phyloP scores from a whole-genome alignment of 805 yeast species.

The Hanseniaspora occidentalis region DNA sequence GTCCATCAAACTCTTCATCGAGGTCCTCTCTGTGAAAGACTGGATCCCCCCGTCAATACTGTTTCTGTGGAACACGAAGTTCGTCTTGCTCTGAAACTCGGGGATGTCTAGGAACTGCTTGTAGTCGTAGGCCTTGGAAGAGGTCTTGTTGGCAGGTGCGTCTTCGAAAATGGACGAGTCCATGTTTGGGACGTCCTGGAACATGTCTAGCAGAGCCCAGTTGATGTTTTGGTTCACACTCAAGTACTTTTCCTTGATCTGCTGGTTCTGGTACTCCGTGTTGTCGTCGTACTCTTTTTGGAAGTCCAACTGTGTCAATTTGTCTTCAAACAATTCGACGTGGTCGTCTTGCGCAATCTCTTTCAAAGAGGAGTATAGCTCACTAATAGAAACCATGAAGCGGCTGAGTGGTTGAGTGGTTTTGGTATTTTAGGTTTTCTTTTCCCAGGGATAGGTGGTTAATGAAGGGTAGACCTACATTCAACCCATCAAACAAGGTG shows the following conservation, averaged over 20 bases:
- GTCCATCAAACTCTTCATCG: conserved; percentile 29
- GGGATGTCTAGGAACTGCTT: conserved; percentile 47
- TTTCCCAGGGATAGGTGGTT: background rate
- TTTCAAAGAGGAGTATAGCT: conserved; percentile 2
- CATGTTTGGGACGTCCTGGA: conserved; percentile 43
- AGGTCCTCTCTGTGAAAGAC: conserved; percentile 51
- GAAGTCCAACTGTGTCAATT: conserved; percentile 26
- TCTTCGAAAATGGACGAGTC: conserved; percentile 6
- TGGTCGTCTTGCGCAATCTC: conserved; percentile 4
- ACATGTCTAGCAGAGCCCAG: conserved; percentile 58
- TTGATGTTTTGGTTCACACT: conserved; percentile 52
- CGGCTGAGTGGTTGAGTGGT: background rate
- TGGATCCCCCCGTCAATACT: conserved; percentile 68
- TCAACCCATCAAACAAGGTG: background rate
- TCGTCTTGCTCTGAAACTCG: conserved; percentile 45
- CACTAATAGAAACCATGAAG: background rate
- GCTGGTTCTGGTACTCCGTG: conserved; percentile 9
- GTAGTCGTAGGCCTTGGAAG: conserved; percentile 18
- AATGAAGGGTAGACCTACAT: background rate
- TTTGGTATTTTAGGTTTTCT: background rate
- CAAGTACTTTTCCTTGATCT: conserved; percentile 32
- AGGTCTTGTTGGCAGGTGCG: conserved; percentile 11
- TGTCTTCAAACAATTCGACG: conserved; percentile 32
- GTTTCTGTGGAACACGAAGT: conserved; percentile 51
- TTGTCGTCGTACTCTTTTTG: conserved; percentile 5